phyloP scores from a whole-genome alignment of 305 asterid genomes.

The Andrographis paniculata region DNA sequence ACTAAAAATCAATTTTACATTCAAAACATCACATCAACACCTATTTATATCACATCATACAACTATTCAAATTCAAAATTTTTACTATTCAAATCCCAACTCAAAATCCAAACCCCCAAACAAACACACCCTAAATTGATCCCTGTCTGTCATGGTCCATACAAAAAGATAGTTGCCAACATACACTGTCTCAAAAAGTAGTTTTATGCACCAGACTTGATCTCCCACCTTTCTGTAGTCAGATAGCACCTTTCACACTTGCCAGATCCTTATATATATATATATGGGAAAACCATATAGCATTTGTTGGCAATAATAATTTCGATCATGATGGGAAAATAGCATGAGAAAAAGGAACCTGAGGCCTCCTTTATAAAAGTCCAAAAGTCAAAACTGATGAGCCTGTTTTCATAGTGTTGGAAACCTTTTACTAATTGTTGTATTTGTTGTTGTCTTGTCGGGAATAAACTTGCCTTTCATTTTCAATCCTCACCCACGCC shows the following conservation, averaged over 20 bases:
- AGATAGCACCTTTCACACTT: background rate
- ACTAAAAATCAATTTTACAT: too few species aligned
- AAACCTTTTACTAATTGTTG: slow-evolving; percentile 36
- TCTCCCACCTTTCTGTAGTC: too few species aligned
- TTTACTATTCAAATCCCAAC: too few species aligned
- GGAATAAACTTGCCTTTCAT: slow-evolving; percentile 34
- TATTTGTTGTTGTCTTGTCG: slow-evolving; percentile 67
- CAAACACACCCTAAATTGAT: too few species aligned
- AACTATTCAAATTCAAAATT: too few species aligned
- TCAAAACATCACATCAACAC: too few species aligned
- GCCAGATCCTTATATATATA: background rate
- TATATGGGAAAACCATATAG: background rate
- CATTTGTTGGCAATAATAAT: background rate
- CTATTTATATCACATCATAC: too few species aligned
- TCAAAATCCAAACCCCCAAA: too few species aligned
- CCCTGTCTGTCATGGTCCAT: too few species aligned
- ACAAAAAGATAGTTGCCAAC: too few species aligned
- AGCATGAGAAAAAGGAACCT: background rate
- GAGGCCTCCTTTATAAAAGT: slow-evolving; percentile 30
- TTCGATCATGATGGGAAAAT: background rate
- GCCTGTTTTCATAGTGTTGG: slow-evolving; percentile 39
- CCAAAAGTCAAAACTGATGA: slow-evolving; percentile 32
- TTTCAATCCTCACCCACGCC: slow-evolving; percentile 42
- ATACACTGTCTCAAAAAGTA: too few species aligned
- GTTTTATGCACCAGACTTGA: too few species aligned